A percentile compares a stretch with the other conserved stretches of the same genome.
These are phyloP conservation scores for Fusarium heterosporum DNA, from an alignment of 2,329 filamentous ascomycete species.

Conservation along the genomic window DNA sequence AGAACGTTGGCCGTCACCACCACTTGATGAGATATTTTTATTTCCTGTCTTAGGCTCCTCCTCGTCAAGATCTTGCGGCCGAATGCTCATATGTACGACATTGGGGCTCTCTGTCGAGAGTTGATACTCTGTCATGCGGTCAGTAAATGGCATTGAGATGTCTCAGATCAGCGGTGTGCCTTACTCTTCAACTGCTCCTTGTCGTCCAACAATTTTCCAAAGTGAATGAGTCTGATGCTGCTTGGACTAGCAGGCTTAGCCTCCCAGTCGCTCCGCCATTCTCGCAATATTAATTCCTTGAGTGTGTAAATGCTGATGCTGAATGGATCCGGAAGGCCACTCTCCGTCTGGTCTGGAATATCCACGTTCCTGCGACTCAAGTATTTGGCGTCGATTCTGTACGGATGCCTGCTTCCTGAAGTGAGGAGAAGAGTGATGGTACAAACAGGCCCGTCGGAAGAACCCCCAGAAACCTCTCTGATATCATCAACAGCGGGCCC, in stretches of 20 bases:
- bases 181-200: conserved; percentile 86
- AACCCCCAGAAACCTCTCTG: conserved; percentile 49
- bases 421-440: conserved; percentile 86
- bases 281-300: conserved; percentile 91
- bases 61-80: conserved; percentile 87
- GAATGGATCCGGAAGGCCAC: conserved; percentile 78
- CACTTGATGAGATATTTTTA: conserved; percentile 56
- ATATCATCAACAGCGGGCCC: conserved; percentile 59
- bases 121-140: conserved; percentile 76
- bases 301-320: conserved; percentile 93
- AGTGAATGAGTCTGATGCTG: conserved; percentile 90
- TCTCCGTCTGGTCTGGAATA: conserved; percentile 73
- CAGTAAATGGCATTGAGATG: not conserved
- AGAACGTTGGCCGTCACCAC: conserved; percentile 56
- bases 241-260: conserved; percentile 85
- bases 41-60: conserved; percentile 78
- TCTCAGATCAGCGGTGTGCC: conserved; percentile 45
- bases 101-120: conserved; percentile 81
- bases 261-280: conserved; percentile 96
- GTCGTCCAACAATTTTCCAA: conserved; percentile 90
- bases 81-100: conserved; percentile 94
- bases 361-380: conserved; percentile 82
- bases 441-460: conserved; percentile 61
- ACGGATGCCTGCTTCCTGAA: conserved; percentile 85
- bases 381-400: conserved; percentile 90